Base-by-base conservation (phyloP, 1,284 basidiomycete species). In the Fistulinella cinereoalba region DNA sequence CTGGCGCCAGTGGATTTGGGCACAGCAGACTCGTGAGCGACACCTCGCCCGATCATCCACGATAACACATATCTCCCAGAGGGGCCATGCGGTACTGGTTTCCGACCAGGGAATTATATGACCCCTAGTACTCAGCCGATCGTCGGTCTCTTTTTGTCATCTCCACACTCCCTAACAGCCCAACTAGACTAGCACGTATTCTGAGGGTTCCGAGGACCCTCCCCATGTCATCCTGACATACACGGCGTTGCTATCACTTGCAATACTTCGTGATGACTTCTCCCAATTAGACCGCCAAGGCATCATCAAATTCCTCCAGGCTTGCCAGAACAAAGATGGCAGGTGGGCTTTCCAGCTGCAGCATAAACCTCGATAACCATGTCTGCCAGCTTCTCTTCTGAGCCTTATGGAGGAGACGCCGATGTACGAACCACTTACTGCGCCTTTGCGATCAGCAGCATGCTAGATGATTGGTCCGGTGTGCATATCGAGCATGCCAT, bases 201-300 rank as follows among this genome's bases (percentile, higher is more conserved):
- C 69, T 5, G 69, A 76, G 41, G 25, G 18, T 16, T 62, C 60
- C 75, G 54, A 79, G 53, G 80, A 89, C 51, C 75, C 79, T 5
- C 85, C 89, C 0, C 88, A 96, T 64, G 71, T 96, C n/a, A 92
- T 95, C 47, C 90, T 92, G 77, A 93, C 93, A 8, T 97, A 97
- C 61, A 91, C 92, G 1, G 90, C 92, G 0, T 64, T 97, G 3
- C 69, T 94, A 2, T 77, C 80, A 0, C 81, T 97, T 4, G 81
- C 87, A 0, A 85, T 96, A 50, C 75, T 97, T 7, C 76, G 86
- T n/a, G 91, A 93, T 56, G 82, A 90, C 54, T 84, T 92, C 54
- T 66, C 75, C 36, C 68, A 70, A 39, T 71, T 96, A 16, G 79
- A 96, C 58, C 73, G 81, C 37, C 32, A 65, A 2, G 88, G 83